Conservation (phyloP, 1,284 basidiomycete genomes). For the Naganishia albida region DNA sequence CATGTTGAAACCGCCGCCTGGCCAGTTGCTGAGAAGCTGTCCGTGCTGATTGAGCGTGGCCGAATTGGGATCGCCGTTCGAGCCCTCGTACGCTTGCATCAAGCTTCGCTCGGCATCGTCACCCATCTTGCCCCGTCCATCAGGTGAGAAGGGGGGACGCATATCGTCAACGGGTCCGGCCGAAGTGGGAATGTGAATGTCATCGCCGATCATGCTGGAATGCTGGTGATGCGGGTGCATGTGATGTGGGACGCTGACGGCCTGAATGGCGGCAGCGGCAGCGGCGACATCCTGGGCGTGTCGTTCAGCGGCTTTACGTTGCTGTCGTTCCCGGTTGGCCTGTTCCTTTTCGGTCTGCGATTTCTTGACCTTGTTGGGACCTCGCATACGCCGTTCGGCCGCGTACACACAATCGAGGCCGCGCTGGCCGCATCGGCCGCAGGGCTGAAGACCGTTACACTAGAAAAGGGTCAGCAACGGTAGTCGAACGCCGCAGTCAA, state of each 20-base stretch:
- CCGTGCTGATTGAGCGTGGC: conserved; percentile 22
- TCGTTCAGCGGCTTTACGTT: conserved; percentile 23
- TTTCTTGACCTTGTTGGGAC: conserved; percentile 36
- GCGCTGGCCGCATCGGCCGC: conserved; percentile 29
- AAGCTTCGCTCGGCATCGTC: conserved; percentile 25
- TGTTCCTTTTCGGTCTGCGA: conserved; percentile 24
- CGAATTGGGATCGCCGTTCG: conserved; percentile 17
- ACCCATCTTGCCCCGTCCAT: conserved; percentile 7
- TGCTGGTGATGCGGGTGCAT: conserved; percentile 26
- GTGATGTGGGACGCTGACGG: conserved; percentile 13
- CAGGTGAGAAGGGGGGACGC: conserved; percentile 15
- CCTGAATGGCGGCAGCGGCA: conserved; percentile 13
- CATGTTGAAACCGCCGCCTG: conserved; percentile 11
- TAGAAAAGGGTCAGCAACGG: conserved; percentile 1
- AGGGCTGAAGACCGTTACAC: conserved; percentile 35
- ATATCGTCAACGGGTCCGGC: conserved; percentile 18
- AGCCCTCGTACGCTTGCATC: conserved; percentile 21
- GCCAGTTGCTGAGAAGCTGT: conserved; percentile 27
- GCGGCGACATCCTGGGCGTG: conserved; percentile 18
- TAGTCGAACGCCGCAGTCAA: not conserved
- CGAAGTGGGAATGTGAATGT: conserved; percentile 15
- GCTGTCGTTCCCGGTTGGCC: conserved; percentile 24
- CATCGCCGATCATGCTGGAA: conserved; percentile 25
- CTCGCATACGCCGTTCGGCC: conserved; percentile 32
- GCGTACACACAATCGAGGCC: conserved; percentile 31